phyloP scores from a whole-genome alignment of 805 yeast genomes.

The Yamadazyma olivae region DNA sequence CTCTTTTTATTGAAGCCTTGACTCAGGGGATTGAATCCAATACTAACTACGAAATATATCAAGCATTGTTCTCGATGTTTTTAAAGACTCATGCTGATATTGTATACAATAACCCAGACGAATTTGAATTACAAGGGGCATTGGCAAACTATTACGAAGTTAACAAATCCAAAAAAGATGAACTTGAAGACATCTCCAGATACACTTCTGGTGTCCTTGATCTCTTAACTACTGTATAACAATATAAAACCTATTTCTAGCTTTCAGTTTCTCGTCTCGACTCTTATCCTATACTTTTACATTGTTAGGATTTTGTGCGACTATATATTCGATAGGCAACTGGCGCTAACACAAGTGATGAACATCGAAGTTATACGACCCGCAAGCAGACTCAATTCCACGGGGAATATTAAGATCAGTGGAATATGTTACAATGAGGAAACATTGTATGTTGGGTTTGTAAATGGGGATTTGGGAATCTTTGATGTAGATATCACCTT shows the following conservation, averaged over 20 bases:
- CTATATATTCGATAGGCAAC: too few species aligned
- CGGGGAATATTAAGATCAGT: slow-evolving; percentile 18
- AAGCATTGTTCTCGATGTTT: slow-evolving; percentile 75
- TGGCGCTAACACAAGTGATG: too few species aligned
- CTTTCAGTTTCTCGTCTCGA: too few species aligned
- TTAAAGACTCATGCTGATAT: slow-evolving; percentile 83
- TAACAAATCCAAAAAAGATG: slow-evolving; percentile 43
- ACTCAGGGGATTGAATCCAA: slow-evolving; percentile 54
- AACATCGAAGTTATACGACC: slow-evolving; percentile 39
- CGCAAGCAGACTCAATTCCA: slow-evolving; percentile 28
- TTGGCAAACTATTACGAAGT: slow-evolving; percentile 47
- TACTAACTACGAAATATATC: slow-evolving; percentile 69
- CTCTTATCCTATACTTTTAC: too few species aligned
- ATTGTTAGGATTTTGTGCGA: too few species aligned
- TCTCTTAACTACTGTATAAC: slow-evolving; percentile 42
- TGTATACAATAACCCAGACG: slow-evolving; percentile 38
- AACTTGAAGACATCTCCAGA: slow-evolving; percentile 66
- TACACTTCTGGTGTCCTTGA: slow-evolving; percentile 78
- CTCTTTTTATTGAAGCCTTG: slow-evolving; percentile 65
- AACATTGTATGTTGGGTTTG: slow-evolving; percentile 28
- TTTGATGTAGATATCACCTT: slow-evolving; percentile 16
- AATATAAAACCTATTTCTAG: too few species aligned
- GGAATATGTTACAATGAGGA: slow-evolving; percentile 19
- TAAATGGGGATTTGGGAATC: slow-evolving; percentile 33
- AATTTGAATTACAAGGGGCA: slow-evolving; percentile 40